phyloP scores from a whole-genome alignment of 2,329 filamentous ascomycete species.

The Paraphoma sp. region DNA sequence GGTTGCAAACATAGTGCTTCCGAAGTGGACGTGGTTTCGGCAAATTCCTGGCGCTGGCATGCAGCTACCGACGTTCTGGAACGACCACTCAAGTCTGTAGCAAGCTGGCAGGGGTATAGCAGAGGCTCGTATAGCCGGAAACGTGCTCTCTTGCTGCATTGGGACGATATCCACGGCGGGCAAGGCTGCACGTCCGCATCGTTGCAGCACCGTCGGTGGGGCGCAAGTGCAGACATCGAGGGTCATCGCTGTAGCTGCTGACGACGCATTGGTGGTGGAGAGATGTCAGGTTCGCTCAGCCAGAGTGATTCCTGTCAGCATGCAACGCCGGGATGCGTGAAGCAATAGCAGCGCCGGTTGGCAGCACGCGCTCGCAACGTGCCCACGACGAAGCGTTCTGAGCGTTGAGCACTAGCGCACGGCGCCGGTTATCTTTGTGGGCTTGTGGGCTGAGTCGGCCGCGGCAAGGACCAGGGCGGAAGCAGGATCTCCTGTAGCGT shows the following conservation, averaged over 20 bases:
- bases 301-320: not conserved
- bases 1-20: not conserved
- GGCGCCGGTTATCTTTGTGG: not conserved
- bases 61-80: not conserved
- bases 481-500: conserved; percentile 1
- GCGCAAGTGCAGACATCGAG: not conserved
- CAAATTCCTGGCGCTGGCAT: not conserved
- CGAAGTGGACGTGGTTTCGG: not conserved
- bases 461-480: conserved; percentile 2
- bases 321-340: not conserved
- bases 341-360: not conserved
- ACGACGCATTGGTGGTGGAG: not conserved
- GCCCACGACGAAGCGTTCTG: not conserved
- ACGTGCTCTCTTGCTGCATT: conserved; percentile 3
- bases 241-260: not conserved
- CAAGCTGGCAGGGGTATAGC: not conserved
- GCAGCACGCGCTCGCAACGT: not conserved
- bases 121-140: not conserved
- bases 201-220: not conserved
- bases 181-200: not conserved
- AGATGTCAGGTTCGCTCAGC: not conserved
- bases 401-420: not conserved
- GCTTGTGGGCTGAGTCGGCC: not conserved
- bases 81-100: not conserved
- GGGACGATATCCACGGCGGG: not conserved